Evolutionary conservation across 192 early-diverging fungal species (phyloP), one percentile per base, ranked within the genome.

Genomic region (Rhizoclosmatium sp.): DNA sequence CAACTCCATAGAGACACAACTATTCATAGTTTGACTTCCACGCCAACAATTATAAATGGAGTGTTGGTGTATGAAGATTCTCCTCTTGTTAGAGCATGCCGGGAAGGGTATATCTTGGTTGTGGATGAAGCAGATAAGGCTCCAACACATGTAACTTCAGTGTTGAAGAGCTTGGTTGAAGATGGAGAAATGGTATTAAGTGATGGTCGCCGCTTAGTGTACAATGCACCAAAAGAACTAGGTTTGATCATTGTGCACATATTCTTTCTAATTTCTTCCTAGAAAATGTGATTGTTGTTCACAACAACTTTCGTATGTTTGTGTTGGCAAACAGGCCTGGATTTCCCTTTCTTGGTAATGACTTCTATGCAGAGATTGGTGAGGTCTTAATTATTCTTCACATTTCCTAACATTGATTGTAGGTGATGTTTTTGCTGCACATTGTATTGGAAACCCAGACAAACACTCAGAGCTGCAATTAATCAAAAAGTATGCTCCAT

Each of bases 241-340:
- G 14, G 46, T 41, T 40, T 69, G 19, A 41, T 64, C 12, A 21
- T 41, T 23, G n/a, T n/a, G n/a, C n/a, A n/a, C n/a, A n/a, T n/a
- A n/a, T n/a, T n/a, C n/a, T n/a, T n/a, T 21, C 2, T 4, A 41
- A n/a, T 39, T 21, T 1, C 9, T 2, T 40, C 31, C 3, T 61
- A 78, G 67, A 65, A 3, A 62, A 65, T 19, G 47, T 54, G 19
- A 79, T 86, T 48, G 19, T 74, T 14, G 71, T 85, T 4, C 85
- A 86, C 70, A 82, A 82, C n/a, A 80, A 93, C 59, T 95, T 95
- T 86, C 87, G 93, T 41, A 94, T 95, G 91, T 90, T 95, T 75
- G 93, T 95, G 31, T 81, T 95, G 14, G 94, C 94, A 41, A 95
- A 95, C 75, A 87, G 94, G 21, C 94, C 94, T 16, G 93, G 93